Conservation (phyloP, 2,329 filamentous ascomycete species). For the Pseudogymnoascus sp. region DNA sequence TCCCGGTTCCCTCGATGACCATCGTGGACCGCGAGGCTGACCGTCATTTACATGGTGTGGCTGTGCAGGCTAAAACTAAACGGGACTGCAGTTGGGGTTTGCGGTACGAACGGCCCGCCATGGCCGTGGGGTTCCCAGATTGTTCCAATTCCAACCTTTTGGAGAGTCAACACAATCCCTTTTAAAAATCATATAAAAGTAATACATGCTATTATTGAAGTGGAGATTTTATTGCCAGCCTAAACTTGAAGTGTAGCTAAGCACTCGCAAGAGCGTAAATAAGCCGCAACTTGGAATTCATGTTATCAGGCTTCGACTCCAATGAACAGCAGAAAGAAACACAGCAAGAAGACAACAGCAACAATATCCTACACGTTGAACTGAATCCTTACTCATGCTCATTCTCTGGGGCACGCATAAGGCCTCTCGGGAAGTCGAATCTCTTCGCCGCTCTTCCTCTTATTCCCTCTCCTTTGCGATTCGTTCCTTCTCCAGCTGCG, state of each 20-base stretch:
- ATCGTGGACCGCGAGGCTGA: neutral
- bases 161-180: neutral
- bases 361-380: neutral
- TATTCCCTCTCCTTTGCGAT: neutral
- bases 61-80: constrained; percentile 4
- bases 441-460: neutral
- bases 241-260: neutral
- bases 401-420: neutral
- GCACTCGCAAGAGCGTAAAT: neutral
- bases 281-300: neutral
- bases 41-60: constrained; percentile 3
- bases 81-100: neutral
- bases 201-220: neutral
- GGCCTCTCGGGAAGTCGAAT: neutral
- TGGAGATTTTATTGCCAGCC: neutral
- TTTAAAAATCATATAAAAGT: neutral
- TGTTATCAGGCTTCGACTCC: neutral
- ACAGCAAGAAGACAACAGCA: neutral
- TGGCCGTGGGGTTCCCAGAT: neutral
- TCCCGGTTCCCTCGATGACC: neutral
- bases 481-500: neutral
- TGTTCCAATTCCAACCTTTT: neutral
- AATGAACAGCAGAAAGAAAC: neutral
- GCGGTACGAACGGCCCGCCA: neutral
- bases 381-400: neutral